Percentiles rank a stretch among this genome's conserved stretches.
Conservation (phyloP, 768 basidiomycete genomes). For the Amanita polypyramis region DNA sequence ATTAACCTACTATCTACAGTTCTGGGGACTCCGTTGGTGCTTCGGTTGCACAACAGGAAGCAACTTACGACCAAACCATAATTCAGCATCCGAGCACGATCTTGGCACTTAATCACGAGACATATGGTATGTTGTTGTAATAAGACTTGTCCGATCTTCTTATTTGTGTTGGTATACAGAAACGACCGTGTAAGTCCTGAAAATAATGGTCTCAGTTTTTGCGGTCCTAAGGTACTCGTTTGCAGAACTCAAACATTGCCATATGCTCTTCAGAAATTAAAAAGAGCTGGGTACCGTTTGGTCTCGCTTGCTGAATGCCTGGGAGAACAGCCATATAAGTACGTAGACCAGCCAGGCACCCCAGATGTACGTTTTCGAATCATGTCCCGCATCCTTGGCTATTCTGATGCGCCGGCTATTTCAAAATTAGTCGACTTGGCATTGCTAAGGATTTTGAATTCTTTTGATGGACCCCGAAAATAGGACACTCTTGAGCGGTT, state of each 20-base stretch:
- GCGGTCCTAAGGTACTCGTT: background rate
- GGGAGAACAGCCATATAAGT: slow-evolving; percentile 26
- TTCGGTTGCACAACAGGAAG: slow-evolving; percentile 21
- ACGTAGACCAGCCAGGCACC: slow-evolving; percentile 18
- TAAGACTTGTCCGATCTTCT: background rate
- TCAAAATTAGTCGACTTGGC: background rate
- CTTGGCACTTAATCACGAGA: slow-evolving; percentile 33
- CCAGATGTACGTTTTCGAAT: slow-evolving; percentile 19
- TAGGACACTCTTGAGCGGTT: too few relatives aligned
- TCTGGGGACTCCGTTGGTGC: slow-evolving; percentile 29
- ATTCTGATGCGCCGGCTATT: background rate
- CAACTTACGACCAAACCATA: slow-evolving; percentile 19
- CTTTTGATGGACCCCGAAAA: too few relatives aligned
- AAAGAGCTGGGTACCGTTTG: slow-evolving; percentile 29
- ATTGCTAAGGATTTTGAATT: background rate
- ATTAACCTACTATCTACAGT: slow-evolving; percentile 11
- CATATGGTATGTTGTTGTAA: slow-evolving; percentile 16
- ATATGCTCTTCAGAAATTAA: slow-evolving; percentile 26
- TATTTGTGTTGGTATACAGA: slow-evolving; percentile 6
- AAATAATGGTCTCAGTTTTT: too few relatives aligned
- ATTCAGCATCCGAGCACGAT: slow-evolving; percentile 22
- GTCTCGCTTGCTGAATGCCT: slow-evolving; percentile 35
- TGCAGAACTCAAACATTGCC: slow-evolving; percentile 25
- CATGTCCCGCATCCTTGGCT: background rate
- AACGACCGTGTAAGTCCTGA: slow-evolving; percentile 15